Base-by-base conservation (phyloP, 1,284 basidiomycete genomes). In the Pseudozyma thailandica region DNA sequence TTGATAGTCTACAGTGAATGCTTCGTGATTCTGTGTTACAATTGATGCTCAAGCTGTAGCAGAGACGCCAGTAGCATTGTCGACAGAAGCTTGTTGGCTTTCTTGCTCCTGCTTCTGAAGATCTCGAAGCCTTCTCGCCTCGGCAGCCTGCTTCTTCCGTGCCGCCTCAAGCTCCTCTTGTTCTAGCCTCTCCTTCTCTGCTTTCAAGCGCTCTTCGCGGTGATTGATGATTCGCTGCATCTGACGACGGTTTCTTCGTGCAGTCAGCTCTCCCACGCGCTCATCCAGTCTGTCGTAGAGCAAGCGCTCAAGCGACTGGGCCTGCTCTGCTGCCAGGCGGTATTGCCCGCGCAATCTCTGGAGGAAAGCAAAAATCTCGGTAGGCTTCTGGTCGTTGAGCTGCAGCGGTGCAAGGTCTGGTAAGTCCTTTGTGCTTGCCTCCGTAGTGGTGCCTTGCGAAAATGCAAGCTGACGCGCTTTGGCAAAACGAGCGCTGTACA, bases 211-310 rank as follows among this genome's bases (percentile, higher is more conserved):
- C 21, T 25, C 50, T 26, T 61, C 48, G 25, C 53, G 62, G 16
- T 63, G 51, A 8, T 27, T 50, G 20, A 46, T 21, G 3, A 31
- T 27, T 33, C 55, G 50, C 37, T 66, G 50, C 41, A 47, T 48
- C 42, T 59, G 44, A 18, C 47, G 33, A 12, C 16, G 46, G 2
- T 10, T 38, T 10, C 64, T 56, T 16, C 46, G 31, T 21, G 46
- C 27, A 15, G 37, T 37, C 4, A 72, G 37, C 16, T 49, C 25
- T 9, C 42, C 28, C 37, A 63, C 21, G n/a, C 70, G 58, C 28
- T 59, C 64, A 16, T 68, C 64, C 13, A 72, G 38, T 18, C 57
- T 28, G 15, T 72, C 64, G 46, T 72, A 60, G 13, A 72, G 64
- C 30, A 72, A 23, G 23, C 55, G 55, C 37, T 68, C 64, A 21